Conservation (phyloP, 345 rosid genomes). For the Citropsis articulata region DNA sequence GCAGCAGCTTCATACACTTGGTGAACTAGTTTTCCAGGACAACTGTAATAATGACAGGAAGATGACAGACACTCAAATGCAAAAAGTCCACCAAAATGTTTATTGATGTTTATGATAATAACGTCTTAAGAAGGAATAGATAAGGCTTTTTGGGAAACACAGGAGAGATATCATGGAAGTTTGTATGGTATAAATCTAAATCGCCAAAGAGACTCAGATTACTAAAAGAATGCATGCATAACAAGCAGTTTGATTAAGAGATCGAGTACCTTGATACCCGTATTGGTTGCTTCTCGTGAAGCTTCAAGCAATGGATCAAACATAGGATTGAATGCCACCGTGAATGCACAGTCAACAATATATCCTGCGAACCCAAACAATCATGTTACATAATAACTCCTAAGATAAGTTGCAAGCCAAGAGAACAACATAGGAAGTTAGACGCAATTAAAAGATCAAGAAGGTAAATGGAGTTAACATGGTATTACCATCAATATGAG, state of each 20-base stretch:
- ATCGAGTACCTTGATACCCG: conserved; percentile 81
- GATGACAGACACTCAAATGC: background rate
- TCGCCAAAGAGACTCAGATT: background rate
- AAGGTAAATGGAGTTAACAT: background rate
- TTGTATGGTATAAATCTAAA: background rate
- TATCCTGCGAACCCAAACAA: conserved; percentile 52
- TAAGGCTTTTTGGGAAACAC: background rate
- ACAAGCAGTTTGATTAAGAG: background rate
- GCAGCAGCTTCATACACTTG: background rate
- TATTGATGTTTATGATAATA: background rate
- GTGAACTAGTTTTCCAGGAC: background rate
- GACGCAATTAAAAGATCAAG: background rate
- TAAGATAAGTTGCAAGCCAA: background rate
- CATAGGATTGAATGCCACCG: conserved; percentile 99
- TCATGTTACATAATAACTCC: conserved; percentile 14
- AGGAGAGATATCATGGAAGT: background rate
- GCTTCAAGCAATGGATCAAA: conserved; percentile 90
- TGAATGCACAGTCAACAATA: conserved; percentile 93
- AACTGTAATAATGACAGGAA: background rate
- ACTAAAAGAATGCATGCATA: background rate
- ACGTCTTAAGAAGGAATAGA: background rate
- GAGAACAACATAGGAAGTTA: background rate
- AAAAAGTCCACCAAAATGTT: background rate
- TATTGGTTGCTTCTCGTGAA: conserved; percentile 91
- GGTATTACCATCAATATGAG: conserved; percentile 81